phyloP scores from a whole-genome alignment of 208 protist species.

The Crithidia fasciculata region DNA sequence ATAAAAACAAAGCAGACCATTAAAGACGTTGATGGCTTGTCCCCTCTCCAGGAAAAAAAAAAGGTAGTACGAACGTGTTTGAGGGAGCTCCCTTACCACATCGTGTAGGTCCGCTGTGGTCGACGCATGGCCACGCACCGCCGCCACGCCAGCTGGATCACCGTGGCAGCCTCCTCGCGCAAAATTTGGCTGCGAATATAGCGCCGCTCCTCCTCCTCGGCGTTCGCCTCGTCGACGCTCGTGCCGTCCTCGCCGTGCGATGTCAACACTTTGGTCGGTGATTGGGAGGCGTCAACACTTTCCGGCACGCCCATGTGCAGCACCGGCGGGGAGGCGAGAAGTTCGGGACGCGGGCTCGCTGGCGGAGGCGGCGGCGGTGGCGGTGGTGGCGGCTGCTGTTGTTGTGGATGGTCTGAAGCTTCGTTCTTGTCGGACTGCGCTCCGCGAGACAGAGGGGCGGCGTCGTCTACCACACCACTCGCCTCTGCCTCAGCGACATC shows the following conservation, averaged over 20 bases:
- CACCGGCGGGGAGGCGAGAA: background rate
- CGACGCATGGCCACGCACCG: background rate
- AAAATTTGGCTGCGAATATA: constrained; percentile 41
- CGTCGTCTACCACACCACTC: too few species aligned
- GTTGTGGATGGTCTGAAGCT: background rate
- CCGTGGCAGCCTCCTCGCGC: constrained; percentile 50
- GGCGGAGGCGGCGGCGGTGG: background rate
- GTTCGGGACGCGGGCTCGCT: background rate
- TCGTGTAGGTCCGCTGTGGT: constrained; percentile 8
- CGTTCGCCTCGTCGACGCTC: background rate
- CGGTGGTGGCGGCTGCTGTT: background rate
- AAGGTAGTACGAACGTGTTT: background rate
- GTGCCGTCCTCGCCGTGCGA: background rate
- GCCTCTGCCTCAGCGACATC: too few species aligned
- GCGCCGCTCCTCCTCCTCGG: constrained; percentile 22
- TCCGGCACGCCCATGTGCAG: background rate
- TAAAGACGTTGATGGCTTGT: too few species aligned
- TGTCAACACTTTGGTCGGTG: background rate
- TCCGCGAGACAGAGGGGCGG: too few species aligned
- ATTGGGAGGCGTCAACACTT: background rate
- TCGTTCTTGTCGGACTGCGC: too few species aligned
- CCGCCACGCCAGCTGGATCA: constrained; percentile 64
- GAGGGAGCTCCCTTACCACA: constrained; percentile 2
- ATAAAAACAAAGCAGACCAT: too few species aligned
- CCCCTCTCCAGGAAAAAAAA: constrained; percentile 2